These are phyloP conservation scores for Xerophyta viscosa DNA, from an alignment of 106 monocot genomes.

Conservation along the genomic window DNA sequence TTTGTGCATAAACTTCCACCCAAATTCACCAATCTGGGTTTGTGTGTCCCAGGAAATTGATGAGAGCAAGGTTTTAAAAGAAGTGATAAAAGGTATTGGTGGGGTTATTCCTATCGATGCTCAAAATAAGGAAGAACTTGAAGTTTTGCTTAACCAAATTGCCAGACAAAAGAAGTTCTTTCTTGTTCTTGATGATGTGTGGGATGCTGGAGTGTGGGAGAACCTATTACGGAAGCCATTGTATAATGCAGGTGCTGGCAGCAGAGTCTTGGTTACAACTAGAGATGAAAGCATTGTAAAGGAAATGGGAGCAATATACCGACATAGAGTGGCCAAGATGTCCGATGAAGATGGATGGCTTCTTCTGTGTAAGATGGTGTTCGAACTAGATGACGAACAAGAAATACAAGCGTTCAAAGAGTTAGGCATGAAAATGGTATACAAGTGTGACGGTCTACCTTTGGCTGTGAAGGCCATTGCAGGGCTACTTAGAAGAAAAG, in stretches of 20 bases:
- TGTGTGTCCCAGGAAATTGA: constrained; percentile 14
- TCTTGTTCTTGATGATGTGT: constrained; percentile 49
- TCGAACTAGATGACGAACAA: neutral
- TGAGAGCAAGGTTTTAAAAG: constrained; percentile 14
- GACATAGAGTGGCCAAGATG: constrained; percentile 18
- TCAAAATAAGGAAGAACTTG: constrained; percentile 9
- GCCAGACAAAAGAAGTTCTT: constrained; percentile 22
- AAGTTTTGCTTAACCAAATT: neutral
- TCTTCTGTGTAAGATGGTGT: constrained; percentile 3
- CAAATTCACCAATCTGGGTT: constrained; percentile 8
- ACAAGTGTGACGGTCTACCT: constrained; percentile 11
- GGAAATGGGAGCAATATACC: constrained; percentile 17
- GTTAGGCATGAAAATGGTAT: constrained; percentile 6
- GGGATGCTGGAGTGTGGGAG: constrained; percentile 30
- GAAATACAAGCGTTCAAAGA: neutral
- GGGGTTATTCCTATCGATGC: constrained; percentile 10
- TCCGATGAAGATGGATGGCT: constrained; percentile 13
- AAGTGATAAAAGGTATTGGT: constrained; percentile 13
- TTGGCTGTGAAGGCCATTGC: constrained; percentile 17
- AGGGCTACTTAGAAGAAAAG: constrained; percentile 2
- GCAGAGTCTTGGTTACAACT: constrained; percentile 33
- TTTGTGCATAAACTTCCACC: constrained; percentile 2
- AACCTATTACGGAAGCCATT: constrained; percentile 24
- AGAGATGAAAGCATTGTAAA: constrained; percentile 20
- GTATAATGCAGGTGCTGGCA: constrained; percentile 3